Evolutionary conservation across 2,329 filamentous ascomycete species (phyloP).

Genomic region (Epichloe glyceriae): DNA sequence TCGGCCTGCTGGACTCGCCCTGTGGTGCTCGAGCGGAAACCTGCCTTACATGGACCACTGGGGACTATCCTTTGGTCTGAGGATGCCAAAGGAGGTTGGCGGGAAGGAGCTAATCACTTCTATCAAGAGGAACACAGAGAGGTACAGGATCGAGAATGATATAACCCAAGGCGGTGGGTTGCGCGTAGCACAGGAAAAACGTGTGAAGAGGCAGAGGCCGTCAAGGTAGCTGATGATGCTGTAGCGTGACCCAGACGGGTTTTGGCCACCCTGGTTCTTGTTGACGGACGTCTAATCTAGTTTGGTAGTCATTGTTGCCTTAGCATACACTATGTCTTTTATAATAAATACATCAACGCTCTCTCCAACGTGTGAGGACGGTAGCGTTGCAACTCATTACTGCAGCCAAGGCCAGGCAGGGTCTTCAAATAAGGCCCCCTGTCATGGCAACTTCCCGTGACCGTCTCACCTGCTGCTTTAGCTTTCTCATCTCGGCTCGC

Average conservation of each 20-base stretch:
- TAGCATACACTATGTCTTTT: slow-evolving; percentile 3
- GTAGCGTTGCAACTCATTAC: neutral
- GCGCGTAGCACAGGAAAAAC: slow-evolving; percentile 1
- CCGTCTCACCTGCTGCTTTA: slow-evolving; percentile 23
- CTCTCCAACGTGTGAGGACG: neutral
- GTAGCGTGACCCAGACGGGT: neutral
- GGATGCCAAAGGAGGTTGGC: slow-evolving; percentile 10
- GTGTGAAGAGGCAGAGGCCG: neutral
- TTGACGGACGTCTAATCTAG: neutral
- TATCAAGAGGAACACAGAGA: slow-evolving; percentile 10
- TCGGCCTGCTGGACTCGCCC: slow-evolving; percentile 29
- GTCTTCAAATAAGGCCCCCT: slow-evolving; percentile 7
- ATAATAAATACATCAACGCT: slow-evolving; percentile 2
- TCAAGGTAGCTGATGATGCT: neutral
- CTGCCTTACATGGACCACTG: slow-evolving; percentile 27
- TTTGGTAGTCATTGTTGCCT: neutral
- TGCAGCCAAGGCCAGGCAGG: neutral
- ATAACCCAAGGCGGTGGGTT: slow-evolving; percentile 6
- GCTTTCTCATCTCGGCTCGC: slow-evolving; percentile 20
- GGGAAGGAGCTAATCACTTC: slow-evolving; percentile 6
- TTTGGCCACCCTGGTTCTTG: neutral
- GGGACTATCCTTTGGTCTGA: slow-evolving; percentile 12
- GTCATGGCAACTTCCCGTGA: slow-evolving; percentile 16
- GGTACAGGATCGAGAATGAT: slow-evolving; percentile 9
- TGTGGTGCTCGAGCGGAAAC: slow-evolving; percentile 34